These are phyloP conservation scores for Cucumis melo DNA, from an alignment of 306 rosid species.

Conservation along the genomic window DNA sequence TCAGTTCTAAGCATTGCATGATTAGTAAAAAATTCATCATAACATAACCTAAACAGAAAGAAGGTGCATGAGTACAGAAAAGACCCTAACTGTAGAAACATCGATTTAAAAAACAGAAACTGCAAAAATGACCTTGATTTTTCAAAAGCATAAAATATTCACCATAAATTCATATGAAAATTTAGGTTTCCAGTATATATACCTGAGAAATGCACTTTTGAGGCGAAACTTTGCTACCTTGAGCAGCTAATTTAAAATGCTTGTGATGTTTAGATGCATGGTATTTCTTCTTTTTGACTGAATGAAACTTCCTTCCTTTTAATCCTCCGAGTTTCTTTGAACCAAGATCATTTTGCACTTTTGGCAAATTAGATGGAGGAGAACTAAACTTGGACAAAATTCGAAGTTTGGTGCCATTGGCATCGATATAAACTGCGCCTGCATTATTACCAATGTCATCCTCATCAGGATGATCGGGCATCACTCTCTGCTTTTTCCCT, in stretches of 20 bases:
- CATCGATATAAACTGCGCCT: constrained; percentile 39
- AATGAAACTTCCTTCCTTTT: constrained; percentile 24
- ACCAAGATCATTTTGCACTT: constrained; percentile 21
- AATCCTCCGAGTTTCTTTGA: constrained; percentile 22
- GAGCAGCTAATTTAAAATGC: constrained; percentile 23
- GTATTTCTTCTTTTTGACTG: constrained; percentile 29
- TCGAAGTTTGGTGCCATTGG: constrained; percentile 40
- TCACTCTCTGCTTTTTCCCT: constrained; percentile 20
- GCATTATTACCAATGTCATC: constrained; percentile 24
- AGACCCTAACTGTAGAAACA: background rate
- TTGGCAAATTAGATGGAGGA: constrained; percentile 8
- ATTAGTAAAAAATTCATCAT: background rate
- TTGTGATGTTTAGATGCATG: constrained; percentile 21
- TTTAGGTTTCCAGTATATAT: background rate
- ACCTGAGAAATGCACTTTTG: constrained; percentile 32
- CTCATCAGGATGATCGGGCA: constrained; percentile 16
- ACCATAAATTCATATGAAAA: background rate
- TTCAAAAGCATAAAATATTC: background rate
- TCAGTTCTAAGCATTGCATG: background rate
- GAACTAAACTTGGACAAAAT: constrained; percentile 35
- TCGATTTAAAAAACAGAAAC: background rate
- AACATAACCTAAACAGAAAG: background rate
- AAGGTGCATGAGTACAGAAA: background rate
- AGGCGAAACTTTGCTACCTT: constrained; percentile 17
- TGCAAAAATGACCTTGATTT: background rate